Evolutionary conservation across 106 monocot genomes (phyloP), one percentile per base, ranked within the genome.

Genomic region (Hemerocallis citrina): DNA sequence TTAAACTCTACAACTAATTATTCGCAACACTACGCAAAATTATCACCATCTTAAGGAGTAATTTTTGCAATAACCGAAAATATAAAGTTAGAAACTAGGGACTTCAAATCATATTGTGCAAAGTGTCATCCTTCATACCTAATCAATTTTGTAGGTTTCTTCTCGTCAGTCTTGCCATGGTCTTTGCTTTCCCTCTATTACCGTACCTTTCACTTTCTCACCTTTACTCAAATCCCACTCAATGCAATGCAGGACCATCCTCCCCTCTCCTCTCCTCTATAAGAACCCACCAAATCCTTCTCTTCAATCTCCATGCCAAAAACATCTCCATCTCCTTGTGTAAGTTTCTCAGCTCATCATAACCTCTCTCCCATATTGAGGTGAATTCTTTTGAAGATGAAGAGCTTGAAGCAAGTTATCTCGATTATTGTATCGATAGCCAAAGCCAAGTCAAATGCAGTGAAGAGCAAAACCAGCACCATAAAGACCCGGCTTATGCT

Each of bases 391-490:
- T 51, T 4, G 25, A 10, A 64, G 34, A 66, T 66, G 51, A 66
- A 52, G 38, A 52, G 52, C 44, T 49, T 64, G 64, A 82, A 82
- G 69, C 43, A 77, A 15, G 23, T 79, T 16, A 47, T 75, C 59
- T 68, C 84, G 0, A 52, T 71, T 19, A 29, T 85, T 3, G 56
- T 47, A 5, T 21, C 76, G 12, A 44, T 75, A n/a, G 71, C 68
- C 24, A 83, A 79, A 71, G 68, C 74, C 51, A 79, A 68, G 68
- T 61, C 84, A 1, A n/a, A 34, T 32, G 81, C 61, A 0, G 33
- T 73, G 69, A 79, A 79, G 79, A 69, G 74, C 82, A 82, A 76
- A 69, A 73, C 73, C n/a, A 62, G 47, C 10, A 63, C 70, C 16
- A 40, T 79, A 16, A 88, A 76, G 67, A 73, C 76, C 34, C 55